Percentiles rank a stretch among this genome's conserved stretches.
Evolutionary conservation across 352 stramenopile genomes (phyloP).

Genomic region (Globisporangium paddicum): DNA sequence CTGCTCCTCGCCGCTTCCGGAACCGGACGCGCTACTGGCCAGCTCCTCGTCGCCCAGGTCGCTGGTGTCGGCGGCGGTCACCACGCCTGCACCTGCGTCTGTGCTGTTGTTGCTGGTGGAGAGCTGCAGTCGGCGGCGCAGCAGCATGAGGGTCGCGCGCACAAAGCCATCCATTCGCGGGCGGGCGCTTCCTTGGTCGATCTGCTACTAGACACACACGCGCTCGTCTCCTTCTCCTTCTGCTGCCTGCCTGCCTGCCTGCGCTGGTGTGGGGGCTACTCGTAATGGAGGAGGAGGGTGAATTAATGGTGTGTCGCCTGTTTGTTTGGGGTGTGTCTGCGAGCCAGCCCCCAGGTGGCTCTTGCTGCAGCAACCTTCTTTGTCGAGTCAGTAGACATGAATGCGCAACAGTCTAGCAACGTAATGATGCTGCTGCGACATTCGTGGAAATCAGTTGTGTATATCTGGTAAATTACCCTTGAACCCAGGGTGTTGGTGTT

Average conservation of each 20-base stretch:
- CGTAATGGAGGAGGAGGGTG: neutral
- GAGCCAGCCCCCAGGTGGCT: too few relatives aligned
- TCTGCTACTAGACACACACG: neutral
- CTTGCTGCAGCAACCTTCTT: too few relatives aligned
- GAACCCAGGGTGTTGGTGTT: too few relatives aligned
- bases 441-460: too few relatives aligned
- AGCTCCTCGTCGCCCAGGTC: neutral
- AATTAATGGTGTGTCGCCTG: neutral
- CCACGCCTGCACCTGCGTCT: conserved; percentile 2
- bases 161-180: conserved; percentile 16
- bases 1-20: conserved; percentile 8
- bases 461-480: too few relatives aligned
- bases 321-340: too few relatives aligned
- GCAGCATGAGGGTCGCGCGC: conserved; percentile 13
- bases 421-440: too few relatives aligned
- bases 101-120: neutral
- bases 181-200: neutral
- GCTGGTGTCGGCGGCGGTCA: conserved; percentile 2
- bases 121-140: conserved; percentile 10
- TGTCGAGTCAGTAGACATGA: too few relatives aligned
- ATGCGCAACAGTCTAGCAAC: too few relatives aligned
- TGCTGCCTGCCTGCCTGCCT: neutral
- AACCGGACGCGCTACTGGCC: neutral
- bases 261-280: neutral
- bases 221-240: too few relatives aligned